Evolutionary conservation across 2,329 filamentous ascomycete genomes (phyloP).

Genomic region (Raffaelea arxii): DNA sequence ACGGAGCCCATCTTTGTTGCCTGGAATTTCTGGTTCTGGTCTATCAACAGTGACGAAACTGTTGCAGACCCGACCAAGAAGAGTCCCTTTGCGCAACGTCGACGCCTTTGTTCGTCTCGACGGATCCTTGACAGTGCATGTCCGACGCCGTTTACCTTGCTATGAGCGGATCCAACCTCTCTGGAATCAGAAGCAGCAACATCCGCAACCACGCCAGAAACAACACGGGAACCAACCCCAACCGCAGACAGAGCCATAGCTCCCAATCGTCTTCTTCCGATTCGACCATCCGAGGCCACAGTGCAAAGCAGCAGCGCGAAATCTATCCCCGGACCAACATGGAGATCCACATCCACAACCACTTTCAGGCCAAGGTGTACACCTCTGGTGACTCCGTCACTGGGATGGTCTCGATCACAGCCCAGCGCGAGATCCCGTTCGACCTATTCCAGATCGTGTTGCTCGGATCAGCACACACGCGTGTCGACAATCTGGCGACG

Average conservation of each 20-base stretch:
- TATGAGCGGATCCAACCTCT: slow-evolving; percentile 3
- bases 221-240: neutral
- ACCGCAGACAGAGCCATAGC: neutral
- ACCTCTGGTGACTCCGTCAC: slow-evolving; percentile 41
- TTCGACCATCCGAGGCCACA: neutral
- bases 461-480: slow-evolving; percentile 39
- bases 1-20: too few species aligned
- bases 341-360: slow-evolving; percentile 39
- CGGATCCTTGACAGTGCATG: too few species aligned
- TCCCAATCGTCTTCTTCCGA: neutral
- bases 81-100: too few species aligned
- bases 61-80: too few species aligned
- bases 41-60: too few species aligned
- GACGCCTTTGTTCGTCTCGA: too few species aligned
- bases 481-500: slow-evolving; percentile 39
- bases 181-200: slow-evolving; percentile 8
- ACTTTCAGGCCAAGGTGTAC: slow-evolving; percentile 46
- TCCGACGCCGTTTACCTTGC: neutral
- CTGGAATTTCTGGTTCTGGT: too few species aligned
- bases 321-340: slow-evolving; percentile 28
- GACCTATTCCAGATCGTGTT: slow-evolving; percentile 43
- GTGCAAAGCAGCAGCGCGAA: slow-evolving; percentile 1
- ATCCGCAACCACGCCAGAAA: slow-evolving; percentile 5
- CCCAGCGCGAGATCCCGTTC: slow-evolving; percentile 36
- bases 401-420: slow-evolving; percentile 37